These are phyloP conservation scores for Paragyromitra xinjiangensis DNA, from an alignment of 495 filamentous ascomycete species.

Conservation along the genomic window DNA sequence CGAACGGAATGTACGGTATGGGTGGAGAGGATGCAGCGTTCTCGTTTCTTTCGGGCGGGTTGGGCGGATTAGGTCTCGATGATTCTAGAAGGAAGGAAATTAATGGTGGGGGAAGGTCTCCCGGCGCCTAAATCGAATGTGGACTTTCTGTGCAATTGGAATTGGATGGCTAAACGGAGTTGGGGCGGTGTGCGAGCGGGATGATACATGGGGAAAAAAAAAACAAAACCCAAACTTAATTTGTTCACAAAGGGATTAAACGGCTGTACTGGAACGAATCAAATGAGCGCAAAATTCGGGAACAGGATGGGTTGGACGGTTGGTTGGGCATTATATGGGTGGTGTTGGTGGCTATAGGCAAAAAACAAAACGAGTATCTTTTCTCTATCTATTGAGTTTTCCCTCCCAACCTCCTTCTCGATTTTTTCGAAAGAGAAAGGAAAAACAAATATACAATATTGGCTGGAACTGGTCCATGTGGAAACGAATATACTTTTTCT, in stretches of 20 bases:
- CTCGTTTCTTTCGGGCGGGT: constrained; percentile 83
- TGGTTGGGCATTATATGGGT: constrained; percentile 45
- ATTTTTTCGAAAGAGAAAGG: constrained; percentile 21
- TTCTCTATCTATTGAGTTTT: constrained; percentile 51
- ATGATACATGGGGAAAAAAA: constrained; percentile 44
- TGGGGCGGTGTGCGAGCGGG: constrained; percentile 45
- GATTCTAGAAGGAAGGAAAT: constrained; percentile 75
- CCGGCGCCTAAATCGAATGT: constrained; percentile 51
- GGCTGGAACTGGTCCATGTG: constrained; percentile 35
- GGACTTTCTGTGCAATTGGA: constrained; percentile 44
- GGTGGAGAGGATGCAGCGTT: constrained; percentile 80
- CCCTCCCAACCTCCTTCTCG: constrained; percentile 59
- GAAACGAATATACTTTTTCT: constrained; percentile 56
- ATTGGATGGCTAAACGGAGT: constrained; percentile 52
- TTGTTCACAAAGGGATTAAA: constrained; percentile 53
- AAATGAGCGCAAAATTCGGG: constrained; percentile 28
- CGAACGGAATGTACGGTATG: constrained; percentile 67
- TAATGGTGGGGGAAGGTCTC: constrained; percentile 68
- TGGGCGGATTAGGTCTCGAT: constrained; percentile 83
- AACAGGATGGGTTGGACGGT: constrained; percentile 29
- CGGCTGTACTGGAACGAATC: constrained; percentile 51
- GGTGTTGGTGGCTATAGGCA: constrained; percentile 54
- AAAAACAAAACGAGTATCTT: constrained; percentile 52
- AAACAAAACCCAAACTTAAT: constrained; percentile 47
- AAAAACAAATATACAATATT: constrained; percentile 50